Percentiles rank a stretch among this genome's conserved stretches.
phyloP scores from a whole-genome alignment of 495 filamentous ascomycete genomes.

The Hypomontagnella monticulosa region DNA sequence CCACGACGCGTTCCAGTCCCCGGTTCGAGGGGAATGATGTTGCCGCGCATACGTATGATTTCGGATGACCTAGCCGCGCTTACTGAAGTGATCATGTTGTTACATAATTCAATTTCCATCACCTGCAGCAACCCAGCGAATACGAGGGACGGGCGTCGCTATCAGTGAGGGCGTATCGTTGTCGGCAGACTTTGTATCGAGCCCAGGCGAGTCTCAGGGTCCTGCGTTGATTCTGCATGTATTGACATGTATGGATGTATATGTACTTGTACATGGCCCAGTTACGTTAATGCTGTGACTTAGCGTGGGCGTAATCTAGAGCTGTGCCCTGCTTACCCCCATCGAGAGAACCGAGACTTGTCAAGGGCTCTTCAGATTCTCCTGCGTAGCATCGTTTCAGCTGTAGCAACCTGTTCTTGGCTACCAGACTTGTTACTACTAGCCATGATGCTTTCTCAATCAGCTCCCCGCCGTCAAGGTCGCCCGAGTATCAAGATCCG shows the following conservation, averaged over 20 bases:
- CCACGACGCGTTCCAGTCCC: background rate
- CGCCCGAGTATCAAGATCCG: constrained; percentile 3
- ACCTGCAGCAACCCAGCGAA: constrained; percentile 12
- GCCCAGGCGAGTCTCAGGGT: constrained; percentile 22
- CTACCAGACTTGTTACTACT: background rate
- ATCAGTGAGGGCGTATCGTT: constrained; percentile 12
- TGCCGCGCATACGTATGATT: constrained; percentile 5
- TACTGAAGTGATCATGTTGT: constrained; percentile 16
- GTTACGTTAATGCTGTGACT: constrained; percentile 17
- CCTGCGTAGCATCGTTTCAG: constrained; percentile 23
- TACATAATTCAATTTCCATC: constrained; percentile 30
- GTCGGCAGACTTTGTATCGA: constrained; percentile 6
- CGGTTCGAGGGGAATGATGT: constrained; percentile 12
- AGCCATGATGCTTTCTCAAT: constrained; percentile 4
- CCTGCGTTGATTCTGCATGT: constrained; percentile 28
- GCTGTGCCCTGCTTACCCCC: constrained; percentile 10
- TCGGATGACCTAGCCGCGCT: constrained; percentile 28
- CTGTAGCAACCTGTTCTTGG: constrained; percentile 5
- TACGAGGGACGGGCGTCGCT: constrained; percentile 16
- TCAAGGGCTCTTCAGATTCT: background rate
- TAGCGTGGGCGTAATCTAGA: constrained; percentile 24
- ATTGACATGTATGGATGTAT: background rate
- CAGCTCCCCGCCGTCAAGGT: constrained; percentile 10
- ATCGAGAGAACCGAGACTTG: constrained; percentile 9
- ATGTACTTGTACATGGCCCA: background rate